Conservation (phyloP, 164 flowering plant genomes). For the Magnolia kwangsiensis region DNA sequence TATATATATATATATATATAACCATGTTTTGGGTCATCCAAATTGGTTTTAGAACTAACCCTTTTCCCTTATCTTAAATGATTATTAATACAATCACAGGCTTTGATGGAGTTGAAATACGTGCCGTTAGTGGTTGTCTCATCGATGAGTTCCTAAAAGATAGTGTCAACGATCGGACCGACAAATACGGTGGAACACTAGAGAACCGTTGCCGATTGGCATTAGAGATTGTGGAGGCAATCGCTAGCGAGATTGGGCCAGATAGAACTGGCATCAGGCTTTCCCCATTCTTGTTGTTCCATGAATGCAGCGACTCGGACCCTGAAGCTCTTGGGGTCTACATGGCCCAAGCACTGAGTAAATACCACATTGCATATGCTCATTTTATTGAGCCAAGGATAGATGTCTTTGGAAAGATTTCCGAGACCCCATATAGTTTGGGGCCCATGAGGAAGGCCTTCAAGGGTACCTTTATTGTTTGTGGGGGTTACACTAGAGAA, state of each 20-base stretch:
- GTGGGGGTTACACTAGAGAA: slow-evolving; percentile 46
- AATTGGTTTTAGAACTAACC: too few relatives aligned
- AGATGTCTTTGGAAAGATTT: slow-evolving; percentile 5
- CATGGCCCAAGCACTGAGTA: slow-evolving; percentile 27
- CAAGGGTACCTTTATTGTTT: slow-evolving; percentile 40
- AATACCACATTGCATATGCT: slow-evolving; percentile 18
- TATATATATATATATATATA: too few relatives aligned
- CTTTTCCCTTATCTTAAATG: too few relatives aligned
- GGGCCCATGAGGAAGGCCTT: slow-evolving; percentile 32
- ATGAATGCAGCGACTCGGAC: slow-evolving; percentile 29
- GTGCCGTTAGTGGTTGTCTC: slow-evolving; percentile 36
- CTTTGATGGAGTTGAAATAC: slow-evolving; percentile 44
- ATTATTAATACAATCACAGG: slow-evolving; percentile 13
- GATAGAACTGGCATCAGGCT: slow-evolving; percentile 33
- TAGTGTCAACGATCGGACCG: slow-evolving; percentile 32
- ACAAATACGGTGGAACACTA: slow-evolving; percentile 32
- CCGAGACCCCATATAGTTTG: slow-evolving; percentile 18
- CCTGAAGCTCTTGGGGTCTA: slow-evolving; percentile 31
- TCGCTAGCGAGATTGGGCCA: slow-evolving; percentile 30
- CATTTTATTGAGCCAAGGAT: slow-evolving; percentile 39
- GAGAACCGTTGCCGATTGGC: slow-evolving; percentile 36
- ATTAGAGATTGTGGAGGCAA: slow-evolving; percentile 34
- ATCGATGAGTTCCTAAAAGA: slow-evolving; percentile 39
- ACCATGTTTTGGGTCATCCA: too few relatives aligned
- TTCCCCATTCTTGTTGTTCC: slow-evolving; percentile 25